Base-by-base conservation (phyloP, 2,329 filamentous ascomycete species). In the Xylaria sp. region DNA sequence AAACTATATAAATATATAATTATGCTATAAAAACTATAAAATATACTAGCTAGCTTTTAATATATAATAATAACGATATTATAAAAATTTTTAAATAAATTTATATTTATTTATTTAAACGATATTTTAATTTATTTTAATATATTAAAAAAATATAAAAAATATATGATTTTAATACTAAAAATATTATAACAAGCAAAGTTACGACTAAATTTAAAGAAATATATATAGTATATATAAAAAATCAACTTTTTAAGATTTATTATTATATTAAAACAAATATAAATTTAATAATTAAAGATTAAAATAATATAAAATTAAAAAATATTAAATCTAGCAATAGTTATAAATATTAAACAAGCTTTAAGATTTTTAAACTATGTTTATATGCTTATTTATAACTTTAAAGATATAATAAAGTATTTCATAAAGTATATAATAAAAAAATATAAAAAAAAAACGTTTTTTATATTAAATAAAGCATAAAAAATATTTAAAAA, bases 261-360 rank as follows among this genome's bases (percentile, higher is more conserved):
- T 62, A 62, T 25, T 13, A 62, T 62, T 39, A 62, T 23, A 1
- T 41, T 52, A n/a, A 23, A 23, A 52, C 20, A 52, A 23, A 62
- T 62, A 28, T 62, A 62, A 37, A 62, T 62, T 32, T 62, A 62
- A 39, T 13, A 34, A 52, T 62, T 39, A 39, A 62, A 62, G 52
- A 62, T 62, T 25, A 18, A 62, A 2, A 52, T 15, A 28, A 28
- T 62, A 23, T n/a, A 39, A 39, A 62, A 62, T 10, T 62, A 62
- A 25, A 37, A 34, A 34, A 39, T 62, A 39, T 23, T 52, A n/a
- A 52, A 48, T 6, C 18, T 48, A 48, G 44, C 44, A 3, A 62
- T 23, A 50, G 52, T 62, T 28, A 62, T 37, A 39, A 52, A 62
- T 25, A 62, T 62, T n/a, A 34, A 62, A 34, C 6, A 51, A 52